Percentiles rank a stretch among this genome's conserved stretches.
Evolutionary conservation across 345 rosid species (phyloP).

Genomic region (Psidium friedrichsthalianum): DNA sequence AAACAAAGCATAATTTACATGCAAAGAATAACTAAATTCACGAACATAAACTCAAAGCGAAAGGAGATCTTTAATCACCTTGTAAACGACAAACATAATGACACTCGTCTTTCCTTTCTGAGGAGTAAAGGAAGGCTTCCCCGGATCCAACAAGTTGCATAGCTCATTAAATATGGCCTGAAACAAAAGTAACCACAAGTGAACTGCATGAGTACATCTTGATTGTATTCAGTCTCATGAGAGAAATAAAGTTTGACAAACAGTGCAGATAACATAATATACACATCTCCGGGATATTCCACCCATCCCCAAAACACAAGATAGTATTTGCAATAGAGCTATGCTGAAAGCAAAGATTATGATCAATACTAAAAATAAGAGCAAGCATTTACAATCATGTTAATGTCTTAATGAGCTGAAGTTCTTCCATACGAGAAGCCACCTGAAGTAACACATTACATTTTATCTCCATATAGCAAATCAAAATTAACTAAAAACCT

Average conservation of each 20-base stretch:
- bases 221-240: not conserved
- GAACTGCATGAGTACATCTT: not conserved
- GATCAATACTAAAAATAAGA: too few species aligned
- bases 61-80: constrained; percentile 23
- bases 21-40: not conserved
- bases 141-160: constrained; percentile 83
- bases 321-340: too few species aligned
- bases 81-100: constrained; percentile 83
- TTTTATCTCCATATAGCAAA: not conserved
- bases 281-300: not conserved
- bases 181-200: not conserved
- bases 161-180: constrained; percentile 89
- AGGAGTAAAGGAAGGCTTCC: constrained; percentile 73
- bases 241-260: not conserved
- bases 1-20: not conserved
- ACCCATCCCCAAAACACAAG: not conserved
- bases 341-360: too few species aligned
- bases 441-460: not conserved
- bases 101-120: constrained; percentile 74
- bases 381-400: too few species aligned
- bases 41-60: not conserved
- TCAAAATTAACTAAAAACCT: not conserved
- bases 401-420: not conserved
- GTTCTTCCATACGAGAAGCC: not conserved
- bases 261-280: not conserved